These are phyloP conservation scores for Thelonectria rubi DNA, from an alignment of 2,329 filamentous ascomycete genomes.

Conservation along the genomic window DNA sequence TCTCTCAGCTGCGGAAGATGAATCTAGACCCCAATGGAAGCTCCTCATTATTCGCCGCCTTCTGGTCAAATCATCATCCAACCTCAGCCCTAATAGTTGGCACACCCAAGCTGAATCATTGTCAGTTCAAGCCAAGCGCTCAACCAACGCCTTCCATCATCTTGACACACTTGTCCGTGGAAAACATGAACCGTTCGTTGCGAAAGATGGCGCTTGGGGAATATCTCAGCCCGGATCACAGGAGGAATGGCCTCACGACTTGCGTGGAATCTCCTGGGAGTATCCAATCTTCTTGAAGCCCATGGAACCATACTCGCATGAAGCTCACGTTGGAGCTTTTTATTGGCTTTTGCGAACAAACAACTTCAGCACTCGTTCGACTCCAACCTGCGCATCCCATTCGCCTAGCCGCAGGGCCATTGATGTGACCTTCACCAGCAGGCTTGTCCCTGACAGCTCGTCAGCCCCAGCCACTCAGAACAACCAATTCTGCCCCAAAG, in stretches of 20 bases:
- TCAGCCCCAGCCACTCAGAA: background rate
- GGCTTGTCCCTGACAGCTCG: conserved; percentile 7
- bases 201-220: background rate
- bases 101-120: conserved; percentile 25
- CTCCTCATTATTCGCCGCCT: too few species aligned
- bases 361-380: background rate
- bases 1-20: too few species aligned
- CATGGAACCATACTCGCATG: background rate
- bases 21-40: too few species aligned
- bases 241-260: background rate
- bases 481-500: background rate
- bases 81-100: background rate
- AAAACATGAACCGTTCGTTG: conserved; percentile 21
- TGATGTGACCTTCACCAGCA: background rate
- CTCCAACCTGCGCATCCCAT: background rate
- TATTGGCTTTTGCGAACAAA: background rate
- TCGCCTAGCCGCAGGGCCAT: background rate
- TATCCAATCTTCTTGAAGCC: background rate
- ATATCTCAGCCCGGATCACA: background rate
- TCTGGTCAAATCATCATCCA: background rate
- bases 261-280: background rate
- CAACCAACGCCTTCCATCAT: background rate
- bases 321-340: background rate
- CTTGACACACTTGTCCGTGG: background rate
- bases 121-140: background rate